Conservation (phyloP, 257 asterid species). For the Marsdenia floribunda region DNA sequence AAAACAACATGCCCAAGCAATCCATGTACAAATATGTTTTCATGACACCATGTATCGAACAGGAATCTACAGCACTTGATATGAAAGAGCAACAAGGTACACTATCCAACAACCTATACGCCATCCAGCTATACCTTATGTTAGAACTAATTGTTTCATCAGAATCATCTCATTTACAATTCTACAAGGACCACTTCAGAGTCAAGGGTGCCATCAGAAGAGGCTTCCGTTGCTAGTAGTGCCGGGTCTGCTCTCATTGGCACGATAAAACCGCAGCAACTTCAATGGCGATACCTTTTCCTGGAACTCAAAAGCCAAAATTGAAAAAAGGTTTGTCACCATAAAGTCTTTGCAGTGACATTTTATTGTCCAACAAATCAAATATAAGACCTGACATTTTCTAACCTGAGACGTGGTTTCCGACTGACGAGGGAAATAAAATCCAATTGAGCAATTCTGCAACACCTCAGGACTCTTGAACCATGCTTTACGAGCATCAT, state of each 20-base stretch:
- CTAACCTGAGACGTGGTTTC: constrained; percentile 45
- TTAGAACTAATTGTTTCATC: constrained; percentile 10
- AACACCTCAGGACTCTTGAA: constrained; percentile 70
- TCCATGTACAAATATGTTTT: neutral
- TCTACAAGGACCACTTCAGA: constrained; percentile 13
- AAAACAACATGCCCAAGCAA: neutral
- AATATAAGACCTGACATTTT: neutral
- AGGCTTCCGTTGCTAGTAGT: constrained; percentile 16
- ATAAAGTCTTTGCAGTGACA: neutral
- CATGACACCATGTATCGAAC: neutral
- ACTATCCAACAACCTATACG: neutral
- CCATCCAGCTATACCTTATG: neutral
- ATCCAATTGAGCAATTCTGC: constrained; percentile 74
- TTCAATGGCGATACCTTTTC: constrained; percentile 52
- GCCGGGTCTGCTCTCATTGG: constrained; percentile 25
- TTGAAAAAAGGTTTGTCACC: constrained; percentile 11
- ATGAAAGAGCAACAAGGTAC: neutral
- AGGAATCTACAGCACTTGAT: neutral
- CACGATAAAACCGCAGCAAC: constrained; percentile 67
- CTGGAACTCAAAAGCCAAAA: constrained; percentile 32
- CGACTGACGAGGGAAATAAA: constrained; percentile 45
- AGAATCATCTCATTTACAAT: constrained; percentile 23
- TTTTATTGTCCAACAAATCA: neutral
- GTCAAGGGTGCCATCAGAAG: constrained; percentile 14
- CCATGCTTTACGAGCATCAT: constrained; percentile 82